These are phyloP conservation scores for Avena atlantica DNA, from an alignment of 176 grass and related monocot species.

Conservation along the genomic window DNA sequence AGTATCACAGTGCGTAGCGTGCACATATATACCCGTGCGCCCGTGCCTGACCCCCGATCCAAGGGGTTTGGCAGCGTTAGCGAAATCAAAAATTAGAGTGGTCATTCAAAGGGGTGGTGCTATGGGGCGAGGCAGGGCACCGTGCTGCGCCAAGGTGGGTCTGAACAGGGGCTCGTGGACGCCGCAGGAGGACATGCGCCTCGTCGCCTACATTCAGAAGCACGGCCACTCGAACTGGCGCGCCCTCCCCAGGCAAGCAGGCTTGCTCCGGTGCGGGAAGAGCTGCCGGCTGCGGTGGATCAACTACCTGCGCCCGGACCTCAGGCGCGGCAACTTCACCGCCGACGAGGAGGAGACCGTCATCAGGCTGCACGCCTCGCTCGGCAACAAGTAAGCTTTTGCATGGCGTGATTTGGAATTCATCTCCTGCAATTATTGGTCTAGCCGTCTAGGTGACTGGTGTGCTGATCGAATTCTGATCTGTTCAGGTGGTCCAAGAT, in stretches of 20 bases:
- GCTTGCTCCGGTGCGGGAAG: conserved; percentile 91
- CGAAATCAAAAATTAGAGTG: not conserved
- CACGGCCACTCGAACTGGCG: conserved; percentile 92
- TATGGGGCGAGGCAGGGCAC: conserved; percentile 80
- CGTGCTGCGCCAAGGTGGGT: conserved; percentile 90
- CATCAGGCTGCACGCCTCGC: conserved; percentile 71
- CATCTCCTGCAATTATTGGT: not conserved
- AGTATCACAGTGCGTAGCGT: conserved; percentile 8
- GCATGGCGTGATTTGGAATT: not conserved
- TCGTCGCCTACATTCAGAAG: conserved; percentile 79
- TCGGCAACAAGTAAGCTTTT: conserved; percentile 81
- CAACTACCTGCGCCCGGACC: conserved; percentile 93
- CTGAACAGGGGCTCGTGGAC: conserved; percentile 93
- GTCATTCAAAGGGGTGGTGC: not conserved
- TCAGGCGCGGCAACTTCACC: conserved; percentile 91
- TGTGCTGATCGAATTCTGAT: not conserved
- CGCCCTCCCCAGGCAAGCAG: conserved; percentile 83
- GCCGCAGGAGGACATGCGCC: conserved; percentile 82
- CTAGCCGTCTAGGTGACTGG: not conserved
- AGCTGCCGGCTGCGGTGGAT: conserved; percentile 92
- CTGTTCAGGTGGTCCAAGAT: conserved; percentile 83
- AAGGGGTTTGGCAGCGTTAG: not conserved
- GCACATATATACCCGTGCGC: not conserved
- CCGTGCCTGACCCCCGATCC: not conserved
- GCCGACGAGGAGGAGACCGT: conserved; percentile 75